Conservation (phyloP, 495 filamentous ascomycete genomes). For the Cudoniella acicularis region DNA sequence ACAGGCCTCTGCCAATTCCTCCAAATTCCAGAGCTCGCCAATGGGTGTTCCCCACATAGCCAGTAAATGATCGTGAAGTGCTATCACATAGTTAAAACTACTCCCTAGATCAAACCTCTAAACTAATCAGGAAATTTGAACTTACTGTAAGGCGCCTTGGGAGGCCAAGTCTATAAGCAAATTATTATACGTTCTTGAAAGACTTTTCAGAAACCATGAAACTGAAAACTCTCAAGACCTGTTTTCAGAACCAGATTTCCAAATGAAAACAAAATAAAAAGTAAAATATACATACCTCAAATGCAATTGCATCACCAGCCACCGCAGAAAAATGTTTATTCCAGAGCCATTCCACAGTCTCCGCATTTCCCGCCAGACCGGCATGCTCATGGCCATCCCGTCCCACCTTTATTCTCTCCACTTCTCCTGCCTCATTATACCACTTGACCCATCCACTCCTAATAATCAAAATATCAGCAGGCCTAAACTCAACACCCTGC, state of each 20-base stretch:
- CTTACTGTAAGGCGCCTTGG: conserved; percentile 12
- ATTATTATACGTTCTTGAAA: no score
- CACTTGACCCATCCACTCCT: conserved; percentile 57
- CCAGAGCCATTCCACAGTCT: conserved; percentile 58
- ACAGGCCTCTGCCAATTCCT: conserved; percentile 35
- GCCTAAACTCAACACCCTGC: conserved; percentile 45
- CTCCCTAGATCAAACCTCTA: no score
- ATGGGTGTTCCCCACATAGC: conserved; percentile 55
- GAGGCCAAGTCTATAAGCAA: no score
- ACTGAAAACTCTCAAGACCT: no score
- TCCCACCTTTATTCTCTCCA: conserved; percentile 37
- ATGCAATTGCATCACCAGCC: conserved; percentile 44
- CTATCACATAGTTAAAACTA: conserved; percentile 25
- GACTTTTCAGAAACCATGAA: no score
- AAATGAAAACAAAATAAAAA: no score
- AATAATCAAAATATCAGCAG: conserved; percentile 58
- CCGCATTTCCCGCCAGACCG: conserved; percentile 53
- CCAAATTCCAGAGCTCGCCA: conserved; percentile 57
- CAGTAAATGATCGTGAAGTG: conserved; percentile 43
- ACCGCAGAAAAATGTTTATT: conserved; percentile 57
- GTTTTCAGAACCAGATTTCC: no score
- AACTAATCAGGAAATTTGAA: no score
- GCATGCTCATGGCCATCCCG: conserved; percentile 45
- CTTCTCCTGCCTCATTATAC: conserved; percentile 39
- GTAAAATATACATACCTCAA: no score